Evolutionary conservation across 2,329 filamentous ascomycete species (phyloP), one percentile per base, ranked within the genome.

Genomic region (Fonsecaea multimorphosa): DNA sequence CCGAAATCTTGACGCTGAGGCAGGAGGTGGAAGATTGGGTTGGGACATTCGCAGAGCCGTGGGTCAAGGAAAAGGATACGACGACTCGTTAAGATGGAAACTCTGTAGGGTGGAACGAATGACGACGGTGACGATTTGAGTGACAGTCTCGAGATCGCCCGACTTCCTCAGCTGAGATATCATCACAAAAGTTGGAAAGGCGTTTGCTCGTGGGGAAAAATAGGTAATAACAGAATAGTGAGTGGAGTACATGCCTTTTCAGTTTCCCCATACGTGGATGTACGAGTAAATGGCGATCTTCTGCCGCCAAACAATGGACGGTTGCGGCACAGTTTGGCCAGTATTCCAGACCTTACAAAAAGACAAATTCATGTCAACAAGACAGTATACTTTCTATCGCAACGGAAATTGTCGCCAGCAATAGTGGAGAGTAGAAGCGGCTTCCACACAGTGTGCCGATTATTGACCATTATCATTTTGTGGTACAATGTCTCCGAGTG

Each of bases 21-120:
- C 70, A 72, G 36, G 74, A 76, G 61, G 74, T 76, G 8, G 73
- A 74, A 58, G 72, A 73, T 52, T 76, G 74, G 74, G 72, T 75
- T 31, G 73, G 74, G 7, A 76, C 74, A 9, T 76, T 76, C 60
- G 66, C 70, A 52, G 60, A 75, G 58, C 74, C 74, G 3, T 73
- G 72, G 72, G 65, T 71, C 38, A 71, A 72, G 56, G 70, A 71
- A 1, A 49, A 34, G 58, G 54, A 56, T 19, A 19, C 19, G n/a
- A 46, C 29, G 19, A 24, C 58, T 46, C 36, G 31, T 27, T 60
- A 12, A 60, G 22, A 29, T 2, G 29, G 24, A 34, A 54, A 54
- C 24, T 29, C 51, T 24, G 51, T n/a, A 14, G 7, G 19, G 2
- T 12, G 12, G 7, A 22, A 34, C 14, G 6, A 38, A 38, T 56